These are phyloP conservation scores for Syncephalastrum monosporum DNA, from an alignment of 371 early-diverging fungal species.

Conservation along the genomic window DNA sequence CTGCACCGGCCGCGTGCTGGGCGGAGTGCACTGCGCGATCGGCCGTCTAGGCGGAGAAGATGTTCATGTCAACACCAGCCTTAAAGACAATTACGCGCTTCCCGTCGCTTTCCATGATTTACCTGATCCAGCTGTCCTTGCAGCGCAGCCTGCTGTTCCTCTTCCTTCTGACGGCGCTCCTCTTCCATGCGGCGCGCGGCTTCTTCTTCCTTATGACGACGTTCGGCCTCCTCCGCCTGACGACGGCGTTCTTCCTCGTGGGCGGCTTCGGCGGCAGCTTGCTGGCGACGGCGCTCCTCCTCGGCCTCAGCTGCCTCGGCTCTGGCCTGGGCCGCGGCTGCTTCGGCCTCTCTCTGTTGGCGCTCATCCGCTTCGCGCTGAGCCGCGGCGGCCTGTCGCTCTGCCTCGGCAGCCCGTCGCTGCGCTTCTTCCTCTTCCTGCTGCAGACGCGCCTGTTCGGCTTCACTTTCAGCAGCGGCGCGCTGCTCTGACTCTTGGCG, in stretches of 20 bases:
- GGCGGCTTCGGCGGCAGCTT: constrained; percentile 12
- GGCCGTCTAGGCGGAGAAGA: constrained; percentile 20
- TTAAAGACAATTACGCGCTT: background rate
- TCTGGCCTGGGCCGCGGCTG: background rate
- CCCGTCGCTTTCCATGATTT: background rate
- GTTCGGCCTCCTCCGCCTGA: constrained; percentile 38
- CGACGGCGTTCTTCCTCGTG: constrained; percentile 15
- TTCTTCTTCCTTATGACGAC: constrained; percentile 24
- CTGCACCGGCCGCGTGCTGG: constrained; percentile 22
- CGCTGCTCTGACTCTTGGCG: constrained; percentile 37
- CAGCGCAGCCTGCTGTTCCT: constrained; percentile 11
- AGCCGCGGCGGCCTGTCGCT: constrained; percentile 13
- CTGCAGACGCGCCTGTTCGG: constrained; percentile 13
- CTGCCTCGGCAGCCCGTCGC: constrained; percentile 15
- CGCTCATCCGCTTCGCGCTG: constrained; percentile 8
- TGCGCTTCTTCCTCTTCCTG: constrained; percentile 14
- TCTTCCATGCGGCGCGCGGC: constrained; percentile 14
- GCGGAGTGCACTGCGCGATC: constrained; percentile 37
- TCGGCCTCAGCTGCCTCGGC: background rate
- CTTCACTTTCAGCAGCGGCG: constrained; percentile 27
- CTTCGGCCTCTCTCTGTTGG: constrained; percentile 18
- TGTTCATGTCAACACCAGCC: background rate
- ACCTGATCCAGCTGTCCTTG: constrained; percentile 14
- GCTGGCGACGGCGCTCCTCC: constrained; percentile 12
- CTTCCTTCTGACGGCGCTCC: constrained; percentile 6